Conservation (phyloP, 2,329 filamentous ascomycete species). For the Colletotrichum sp. region DNA sequence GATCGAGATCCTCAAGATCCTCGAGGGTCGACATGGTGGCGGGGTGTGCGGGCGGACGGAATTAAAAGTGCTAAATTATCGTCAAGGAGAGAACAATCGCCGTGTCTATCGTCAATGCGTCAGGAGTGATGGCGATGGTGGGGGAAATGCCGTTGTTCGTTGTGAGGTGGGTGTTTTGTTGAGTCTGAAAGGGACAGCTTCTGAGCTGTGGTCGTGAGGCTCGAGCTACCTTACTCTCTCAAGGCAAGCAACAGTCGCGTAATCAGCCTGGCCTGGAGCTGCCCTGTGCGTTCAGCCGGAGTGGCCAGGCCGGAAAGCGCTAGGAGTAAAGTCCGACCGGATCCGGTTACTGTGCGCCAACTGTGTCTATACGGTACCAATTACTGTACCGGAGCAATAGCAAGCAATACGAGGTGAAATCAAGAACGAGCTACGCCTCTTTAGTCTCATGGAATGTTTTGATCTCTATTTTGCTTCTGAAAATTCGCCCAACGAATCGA, state of each 20-base stretch:
- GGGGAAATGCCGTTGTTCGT: not conserved
- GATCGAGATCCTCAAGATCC: conserved; percentile 89
- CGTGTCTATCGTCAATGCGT: not conserved
- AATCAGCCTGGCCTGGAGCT: conserved; percentile 25
- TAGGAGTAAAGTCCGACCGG: conserved; percentile 23
- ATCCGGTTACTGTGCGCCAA: conserved; percentile 1
- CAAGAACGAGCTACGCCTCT: not conserved
- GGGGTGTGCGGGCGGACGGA: conserved; percentile 1
- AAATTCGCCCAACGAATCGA: not conserved
- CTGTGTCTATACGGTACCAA: accelerated
- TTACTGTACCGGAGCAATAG: not conserved
- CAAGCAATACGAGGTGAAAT: not conserved
- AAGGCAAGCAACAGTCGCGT: conserved; percentile 27
- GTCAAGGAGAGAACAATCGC: not conserved
- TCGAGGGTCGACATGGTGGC: conserved; percentile 84
- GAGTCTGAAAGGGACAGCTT: conserved; percentile 23
- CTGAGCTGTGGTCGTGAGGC: conserved; percentile 18
- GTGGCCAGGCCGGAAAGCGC: conserved; percentile 12
- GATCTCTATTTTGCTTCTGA: not conserved
- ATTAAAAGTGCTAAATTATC: not conserved
- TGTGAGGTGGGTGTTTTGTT: conserved; percentile 1
- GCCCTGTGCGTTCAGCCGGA: conserved; percentile 19
- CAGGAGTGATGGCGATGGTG: not conserved
- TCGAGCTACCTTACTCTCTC: conserved; percentile 14
- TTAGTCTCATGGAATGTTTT: not conserved